Base-by-base conservation (phyloP, 345 rosid genomes). In the Cardamine occulta region DNA sequence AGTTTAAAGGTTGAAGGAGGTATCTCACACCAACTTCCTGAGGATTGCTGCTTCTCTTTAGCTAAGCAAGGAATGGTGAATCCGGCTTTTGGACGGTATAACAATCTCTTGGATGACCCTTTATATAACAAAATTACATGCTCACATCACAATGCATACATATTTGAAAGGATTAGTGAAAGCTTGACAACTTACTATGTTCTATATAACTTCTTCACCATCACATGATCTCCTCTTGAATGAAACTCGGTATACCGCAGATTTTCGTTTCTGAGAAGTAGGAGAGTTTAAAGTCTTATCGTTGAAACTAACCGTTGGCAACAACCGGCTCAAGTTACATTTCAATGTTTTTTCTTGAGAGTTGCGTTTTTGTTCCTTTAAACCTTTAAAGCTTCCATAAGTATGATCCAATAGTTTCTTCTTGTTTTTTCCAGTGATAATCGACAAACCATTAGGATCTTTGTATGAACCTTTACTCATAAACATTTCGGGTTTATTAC, bases 1-100 rank as follows among this genome's bases (percentile, higher is more conserved):
- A 91, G 86, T 58, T 88, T 86, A 47, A 91, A 91, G 56, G 78
- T 87, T 24, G 93, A 88, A 32, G 97, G 88, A 44, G 87, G 85
- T 66, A 91, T 79, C 78, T 89, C 87, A 19, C 85, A 80, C 96
- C 93, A 91, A 71, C 83, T 77, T 63, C 89, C 88, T 45, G 75
- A 53, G 42, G 68, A 77, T 28, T 44, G 68, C 28, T 48, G 66
- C 69, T 86, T 91, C 81, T 88, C 89, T 29, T 68, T 80, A 12
- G 71, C 62, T 18, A 11, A 39, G 21, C 83, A 65, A 0, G 97
- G 90, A 75, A 87, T 75, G 10, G 72, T 54, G 35, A 55, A 74
- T 68, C 97, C 96, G 48, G 88, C 90, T 80, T 76, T 82, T 9
- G 93, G 96, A 61, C 66, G 86, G 69, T 83, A 86, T 44, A 87